These are phyloP conservation scores for Mucor saturninus DNA, from an alignment of 371 early-diverging fungal genomes.

Conservation along the genomic window DNA sequence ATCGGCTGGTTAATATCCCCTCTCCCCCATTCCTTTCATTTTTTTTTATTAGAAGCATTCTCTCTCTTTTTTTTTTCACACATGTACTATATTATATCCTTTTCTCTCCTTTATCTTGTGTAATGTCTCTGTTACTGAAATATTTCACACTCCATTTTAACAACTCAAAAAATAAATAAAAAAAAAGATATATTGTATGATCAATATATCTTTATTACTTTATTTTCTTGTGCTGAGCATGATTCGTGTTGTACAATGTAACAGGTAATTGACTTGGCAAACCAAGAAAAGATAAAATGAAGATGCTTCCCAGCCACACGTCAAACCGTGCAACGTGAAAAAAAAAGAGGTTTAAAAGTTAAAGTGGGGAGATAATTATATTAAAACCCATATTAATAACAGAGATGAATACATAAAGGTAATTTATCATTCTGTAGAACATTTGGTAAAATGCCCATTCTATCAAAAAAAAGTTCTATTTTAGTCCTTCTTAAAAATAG, in stretches of 20 bases:
- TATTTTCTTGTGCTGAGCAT: no score
- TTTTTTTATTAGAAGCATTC: conserved; percentile 12
- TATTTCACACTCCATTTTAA: background rate
- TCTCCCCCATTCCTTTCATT: background rate
- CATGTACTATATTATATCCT: conserved; percentile 1
- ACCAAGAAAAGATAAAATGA: background rate
- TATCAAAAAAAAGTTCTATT: no score
- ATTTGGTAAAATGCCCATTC: no score
- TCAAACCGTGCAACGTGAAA: conserved; percentile 1
- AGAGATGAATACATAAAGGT: no score
- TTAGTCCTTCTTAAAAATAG: no score
- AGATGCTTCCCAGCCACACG: background rate
- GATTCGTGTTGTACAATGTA: no score
- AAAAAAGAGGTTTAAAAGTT: no score
- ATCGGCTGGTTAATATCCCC: conserved; percentile 5
- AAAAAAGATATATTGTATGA: no score
- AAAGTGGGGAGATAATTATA: no score
- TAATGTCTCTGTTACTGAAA: background rate
- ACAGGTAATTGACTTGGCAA: background rate
- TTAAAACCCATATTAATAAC: no score
- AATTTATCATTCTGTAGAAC: no score
- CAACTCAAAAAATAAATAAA: background rate
- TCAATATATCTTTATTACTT: background rate
- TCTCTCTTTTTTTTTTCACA: background rate
- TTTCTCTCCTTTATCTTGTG: background rate